These are phyloP conservation scores for Microdochium bolleyi DNA, from an alignment of 2,329 filamentous ascomycete species.

Conservation along the genomic window DNA sequence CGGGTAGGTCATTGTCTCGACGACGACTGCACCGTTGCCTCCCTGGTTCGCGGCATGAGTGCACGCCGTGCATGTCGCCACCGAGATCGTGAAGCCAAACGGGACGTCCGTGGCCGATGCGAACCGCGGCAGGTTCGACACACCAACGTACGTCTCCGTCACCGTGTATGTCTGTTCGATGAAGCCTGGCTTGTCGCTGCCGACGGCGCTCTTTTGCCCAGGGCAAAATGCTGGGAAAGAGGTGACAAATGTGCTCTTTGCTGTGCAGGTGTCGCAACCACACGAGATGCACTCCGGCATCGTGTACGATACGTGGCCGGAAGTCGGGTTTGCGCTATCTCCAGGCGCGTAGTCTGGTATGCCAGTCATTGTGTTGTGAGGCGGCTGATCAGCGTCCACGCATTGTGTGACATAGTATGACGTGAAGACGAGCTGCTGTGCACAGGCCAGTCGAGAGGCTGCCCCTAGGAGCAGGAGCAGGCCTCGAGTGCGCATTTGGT, in stretches of 20 bases:
- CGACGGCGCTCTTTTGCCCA: not conserved
- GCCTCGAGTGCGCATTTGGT: not conserved
- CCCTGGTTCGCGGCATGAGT: not conserved
- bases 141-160: constrained; percentile 12
- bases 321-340: not conserved
- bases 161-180: constrained; percentile 9
- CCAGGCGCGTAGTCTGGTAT: not conserved
- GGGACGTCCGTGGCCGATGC: constrained; percentile 7
- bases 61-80: constrained; percentile 9
- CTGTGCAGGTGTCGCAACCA: constrained; percentile 10
- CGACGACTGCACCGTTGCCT: not conserved
- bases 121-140: constrained; percentile 11
- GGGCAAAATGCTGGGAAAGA: constrained; percentile 5
- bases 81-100: constrained; percentile 10
- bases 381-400: not conserved
- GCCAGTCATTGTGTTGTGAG: not conserved
- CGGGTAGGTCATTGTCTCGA: constrained; percentile 9
- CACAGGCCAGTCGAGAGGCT: not conserved
- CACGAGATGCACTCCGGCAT: constrained; percentile 10
- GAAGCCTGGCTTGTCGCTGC: constrained; percentile 2
- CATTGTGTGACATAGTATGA: not conserved
- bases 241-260: constrained; percentile 10
- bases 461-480: not conserved
- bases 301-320: constrained; percentile 5
- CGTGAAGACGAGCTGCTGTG: not conserved